phyloP scores from a whole-genome alignment of 495 filamentous ascomycete species.

The Gamarada debralockiae region DNA sequence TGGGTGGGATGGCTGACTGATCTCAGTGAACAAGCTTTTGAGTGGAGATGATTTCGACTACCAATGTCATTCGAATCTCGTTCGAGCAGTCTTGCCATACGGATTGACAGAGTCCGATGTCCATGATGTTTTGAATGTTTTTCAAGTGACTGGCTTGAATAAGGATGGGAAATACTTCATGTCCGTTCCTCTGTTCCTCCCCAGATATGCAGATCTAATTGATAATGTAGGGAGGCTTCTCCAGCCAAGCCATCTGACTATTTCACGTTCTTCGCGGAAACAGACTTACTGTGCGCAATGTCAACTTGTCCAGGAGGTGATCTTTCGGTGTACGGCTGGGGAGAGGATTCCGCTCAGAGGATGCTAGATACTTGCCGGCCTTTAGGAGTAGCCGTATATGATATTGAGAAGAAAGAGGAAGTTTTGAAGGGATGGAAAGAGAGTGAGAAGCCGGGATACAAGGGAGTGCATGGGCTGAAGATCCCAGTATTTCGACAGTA shows the following conservation, averaged over 20 bases:
- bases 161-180: constrained; percentile 73
- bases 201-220: not conserved
- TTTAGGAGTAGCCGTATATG: constrained; percentile 66
- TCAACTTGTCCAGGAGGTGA: constrained; percentile 61
- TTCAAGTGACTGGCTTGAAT: constrained; percentile 75
- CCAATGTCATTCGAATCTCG: constrained; percentile 80
- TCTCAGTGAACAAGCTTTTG: constrained; percentile 59
- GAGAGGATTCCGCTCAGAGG: constrained; percentile 53
- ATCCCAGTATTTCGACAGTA: constrained; percentile 27
- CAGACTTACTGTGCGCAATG: constrained; percentile 69
- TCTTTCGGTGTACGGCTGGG: constrained; percentile 73
- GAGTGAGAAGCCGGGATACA: constrained; percentile 54
- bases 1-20: not conserved
- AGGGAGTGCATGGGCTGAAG: constrained; percentile 63
- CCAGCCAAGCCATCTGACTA: constrained; percentile 63
- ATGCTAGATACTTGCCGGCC: constrained; percentile 75
- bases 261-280: constrained; percentile 76
- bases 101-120: constrained; percentile 69
- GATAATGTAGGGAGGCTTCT: constrained; percentile 45
- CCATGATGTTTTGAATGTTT: constrained; percentile 79
- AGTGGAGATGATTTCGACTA: constrained; percentile 68
- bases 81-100: constrained; percentile 62
- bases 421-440: constrained; percentile 57
- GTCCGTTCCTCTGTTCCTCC: constrained; percentile 30
- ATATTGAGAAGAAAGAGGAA: constrained; percentile 45